Evolutionary conservation across 177 flowering plant genomes (phyloP).

Genomic region (Vitis hybrid): DNA sequence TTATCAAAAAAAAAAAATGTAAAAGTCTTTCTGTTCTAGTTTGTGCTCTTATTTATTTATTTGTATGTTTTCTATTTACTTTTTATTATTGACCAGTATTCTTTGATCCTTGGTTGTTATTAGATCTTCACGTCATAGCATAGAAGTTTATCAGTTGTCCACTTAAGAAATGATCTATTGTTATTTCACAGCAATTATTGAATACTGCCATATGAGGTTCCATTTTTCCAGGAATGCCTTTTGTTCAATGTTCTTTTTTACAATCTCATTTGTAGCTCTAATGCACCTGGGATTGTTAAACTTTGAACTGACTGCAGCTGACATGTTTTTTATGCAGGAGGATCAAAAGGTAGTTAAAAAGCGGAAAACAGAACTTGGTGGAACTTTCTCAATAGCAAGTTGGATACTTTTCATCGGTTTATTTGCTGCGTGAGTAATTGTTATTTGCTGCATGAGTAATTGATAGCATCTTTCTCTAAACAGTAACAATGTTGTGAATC

Average conservation of each 20-base stretch:
- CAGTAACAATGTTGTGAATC: too few species aligned
- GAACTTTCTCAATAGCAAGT: slow-evolving; percentile 84
- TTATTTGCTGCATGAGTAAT: slow-evolving; percentile 86
- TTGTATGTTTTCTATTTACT: too few species aligned
- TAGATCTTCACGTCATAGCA: too few species aligned
- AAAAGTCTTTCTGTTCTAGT: too few species aligned
- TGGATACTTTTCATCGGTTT: slow-evolving; percentile 88
- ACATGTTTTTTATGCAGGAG: slow-evolving; percentile 43
- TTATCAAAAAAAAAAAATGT: too few species aligned
- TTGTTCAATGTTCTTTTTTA: neutral
- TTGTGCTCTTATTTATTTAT: too few species aligned
- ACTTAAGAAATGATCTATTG: neutral
- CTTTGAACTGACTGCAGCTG: neutral
- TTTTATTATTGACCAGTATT: too few species aligned
- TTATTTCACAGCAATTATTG: neutral
- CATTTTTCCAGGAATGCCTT: neutral
- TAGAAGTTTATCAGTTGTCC: neutral
- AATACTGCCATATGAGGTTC: neutral
- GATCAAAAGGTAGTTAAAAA: slow-evolving; percentile 77
- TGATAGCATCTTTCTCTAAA: slow-evolving; percentile 8
- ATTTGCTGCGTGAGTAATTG: slow-evolving; percentile 79
- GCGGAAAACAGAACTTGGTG: slow-evolving; percentile 97
- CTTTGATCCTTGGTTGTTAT: too few species aligned
- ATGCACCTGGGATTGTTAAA: neutral
- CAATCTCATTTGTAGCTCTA: neutral